A percentile compares a stretch with the other conserved stretches of the same genome.
Conservation (phyloP, 805 yeast genomes). For the Ogataea trehaloabstinens region DNA sequence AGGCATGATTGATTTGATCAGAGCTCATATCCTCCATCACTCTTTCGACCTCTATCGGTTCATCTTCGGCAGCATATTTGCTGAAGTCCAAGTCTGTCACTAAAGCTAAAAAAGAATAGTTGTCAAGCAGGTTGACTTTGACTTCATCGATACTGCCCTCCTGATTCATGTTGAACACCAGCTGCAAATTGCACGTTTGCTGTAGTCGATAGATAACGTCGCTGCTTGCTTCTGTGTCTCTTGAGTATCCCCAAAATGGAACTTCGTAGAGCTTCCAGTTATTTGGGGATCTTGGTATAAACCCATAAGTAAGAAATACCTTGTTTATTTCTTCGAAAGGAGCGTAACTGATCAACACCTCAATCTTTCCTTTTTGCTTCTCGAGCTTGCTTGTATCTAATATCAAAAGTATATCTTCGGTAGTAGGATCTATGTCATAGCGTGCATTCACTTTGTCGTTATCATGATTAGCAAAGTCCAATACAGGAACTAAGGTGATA, state of each 20-base stretch:
- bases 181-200: slow-evolving; percentile 40
- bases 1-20: slow-evolving; percentile 14
- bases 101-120: slow-evolving; percentile 34
- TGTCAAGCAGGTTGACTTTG: slow-evolving; percentile 30
- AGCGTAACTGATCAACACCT: slow-evolving; percentile 45
- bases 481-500: slow-evolving; percentile 59
- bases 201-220: slow-evolving; percentile 32
- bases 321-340: slow-evolving; percentile 40
- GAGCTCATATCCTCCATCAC: slow-evolving; percentile 12
- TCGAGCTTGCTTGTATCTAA: slow-evolving; percentile 18
- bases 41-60: slow-evolving; percentile 10
- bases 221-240: slow-evolving; percentile 4
- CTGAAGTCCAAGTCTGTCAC: slow-evolving; percentile 23
- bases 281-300: slow-evolving; percentile 35
- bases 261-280: slow-evolving; percentile 31
- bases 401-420: slow-evolving; percentile 42
- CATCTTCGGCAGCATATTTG: slow-evolving; percentile 27
- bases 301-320: slow-evolving; percentile 45
- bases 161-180: slow-evolving; percentile 27
- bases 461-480: slow-evolving; percentile 68
- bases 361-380: slow-evolving; percentile 16
- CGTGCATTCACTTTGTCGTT: slow-evolving; percentile 45
- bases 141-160: slow-evolving; percentile 17
- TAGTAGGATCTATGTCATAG: slow-evolving; percentile 56
- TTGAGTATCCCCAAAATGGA: slow-evolving; percentile 33